Evolutionary conservation across 2,329 filamentous ascomycete species (phyloP), one percentile per base, ranked within the genome.

Genomic region (Hypomyces perniciosus): DNA sequence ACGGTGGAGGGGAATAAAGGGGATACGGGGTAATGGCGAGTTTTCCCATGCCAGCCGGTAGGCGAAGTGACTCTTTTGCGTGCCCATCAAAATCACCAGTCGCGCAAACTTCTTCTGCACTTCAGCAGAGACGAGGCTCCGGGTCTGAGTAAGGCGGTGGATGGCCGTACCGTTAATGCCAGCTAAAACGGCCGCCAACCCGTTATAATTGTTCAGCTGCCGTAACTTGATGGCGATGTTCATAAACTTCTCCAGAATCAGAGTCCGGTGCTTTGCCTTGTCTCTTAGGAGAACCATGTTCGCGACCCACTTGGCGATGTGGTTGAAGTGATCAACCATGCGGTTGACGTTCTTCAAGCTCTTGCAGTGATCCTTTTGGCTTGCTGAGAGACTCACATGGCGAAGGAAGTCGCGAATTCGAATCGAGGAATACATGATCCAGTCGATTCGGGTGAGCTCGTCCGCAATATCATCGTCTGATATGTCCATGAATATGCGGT

Each of bases 11-110:
- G 93, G 92, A 46, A 97, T 84, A 66, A 95, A 97, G 0, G 93
- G 93, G 42, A 99, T 97, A 30, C 91, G 81, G 57, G 95, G 90
- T 8, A 88, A 75, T 2, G 90, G 86, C 13, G 90, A 95, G 65
- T 97, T 99, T 60, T 96, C 91, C 91, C 93, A 97, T 0, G 93
- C 93, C 30, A 97, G 73, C n/a, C 93, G 87, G 68, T 99, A 99
- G 7, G 92, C 89, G 57, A 91, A 95, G 66, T 96, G 88, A 56
- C 88, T 92, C 70, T 93, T 93, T 59, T 92, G 86, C 4, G 89
- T 89, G 33, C 89, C 84, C 93, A 99, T 97, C 52, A 99, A 77
- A 55, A 96, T 86, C 44, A 90, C 88, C 29, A 97, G 76, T 55
- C 90, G 83, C 65, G 92, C 86, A 65, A 95, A 97, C 55, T 90